Evolutionary conservation across 495 filamentous ascomycete genomes (phyloP).

Genomic region (Aspergillus haitiensis): DNA sequence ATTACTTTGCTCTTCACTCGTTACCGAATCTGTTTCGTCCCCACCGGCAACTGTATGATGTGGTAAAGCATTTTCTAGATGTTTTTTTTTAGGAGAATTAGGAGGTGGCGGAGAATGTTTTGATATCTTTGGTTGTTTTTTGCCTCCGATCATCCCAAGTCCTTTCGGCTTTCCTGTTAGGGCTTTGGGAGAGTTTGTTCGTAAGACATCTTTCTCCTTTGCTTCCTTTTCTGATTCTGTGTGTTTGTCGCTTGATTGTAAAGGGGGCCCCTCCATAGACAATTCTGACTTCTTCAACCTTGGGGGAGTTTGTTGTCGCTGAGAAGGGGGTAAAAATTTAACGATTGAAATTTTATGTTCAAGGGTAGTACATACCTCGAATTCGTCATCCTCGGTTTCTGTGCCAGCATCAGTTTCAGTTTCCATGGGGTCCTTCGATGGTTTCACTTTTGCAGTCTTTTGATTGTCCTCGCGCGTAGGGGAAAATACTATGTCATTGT

Average conservation of each 20-base stretch:
- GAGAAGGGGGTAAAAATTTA: constrained; percentile 8
- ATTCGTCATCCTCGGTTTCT: constrained; percentile 37
- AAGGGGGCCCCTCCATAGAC: background rate
- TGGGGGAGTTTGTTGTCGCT: constrained; percentile 45
- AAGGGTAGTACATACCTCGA: constrained; percentile 34
- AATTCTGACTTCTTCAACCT: constrained; percentile 26
- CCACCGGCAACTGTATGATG: background rate
- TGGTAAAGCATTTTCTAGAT: background rate
- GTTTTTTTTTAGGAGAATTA: background rate
- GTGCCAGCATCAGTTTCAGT: constrained; percentile 25
- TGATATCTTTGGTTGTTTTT: constrained; percentile 17
- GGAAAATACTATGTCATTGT: constrained; percentile 8
- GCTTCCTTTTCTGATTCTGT: constrained; percentile 8
- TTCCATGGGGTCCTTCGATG: constrained; percentile 9
- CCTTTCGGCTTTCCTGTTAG: constrained; percentile 19
- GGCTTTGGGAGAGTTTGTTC: constrained; percentile 15
- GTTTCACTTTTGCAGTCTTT: background rate
- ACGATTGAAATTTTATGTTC: background rate
- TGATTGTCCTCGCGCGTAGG: constrained; percentile 11
- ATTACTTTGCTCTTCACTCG: constrained; percentile 1
- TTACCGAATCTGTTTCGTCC: constrained; percentile 1
- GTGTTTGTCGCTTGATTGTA: background rate
- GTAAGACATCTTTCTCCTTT: constrained; percentile 2
- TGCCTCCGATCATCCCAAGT: constrained; percentile 27
- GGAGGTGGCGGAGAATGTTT: constrained; percentile 3